These are phyloP conservation scores for Aspergillus felis DNA, from an alignment of 2,329 filamentous ascomycete genomes.

Conservation along the genomic window DNA sequence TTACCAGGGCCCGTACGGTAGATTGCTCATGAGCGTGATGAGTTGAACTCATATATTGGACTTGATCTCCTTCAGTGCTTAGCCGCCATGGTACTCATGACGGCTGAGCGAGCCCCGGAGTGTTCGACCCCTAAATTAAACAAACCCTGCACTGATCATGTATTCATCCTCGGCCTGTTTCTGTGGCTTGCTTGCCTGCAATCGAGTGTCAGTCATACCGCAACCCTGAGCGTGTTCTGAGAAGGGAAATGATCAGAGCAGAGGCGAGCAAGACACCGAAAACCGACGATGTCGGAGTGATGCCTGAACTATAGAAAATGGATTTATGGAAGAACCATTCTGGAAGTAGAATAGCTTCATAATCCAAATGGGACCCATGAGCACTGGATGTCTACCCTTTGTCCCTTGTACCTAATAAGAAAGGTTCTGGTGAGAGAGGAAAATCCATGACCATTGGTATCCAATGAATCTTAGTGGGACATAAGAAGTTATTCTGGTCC, in stretches of 20 bases:
- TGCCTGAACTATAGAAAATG: neutral
- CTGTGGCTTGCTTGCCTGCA: neutral
- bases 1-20: neutral
- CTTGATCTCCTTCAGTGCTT: neutral
- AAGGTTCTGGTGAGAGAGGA: too few species aligned
- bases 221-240: neutral
- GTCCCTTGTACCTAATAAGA: too few species aligned
- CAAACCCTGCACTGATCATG: neutral
- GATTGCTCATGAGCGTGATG: neutral
- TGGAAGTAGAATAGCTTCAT: neutral
- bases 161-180: neutral
- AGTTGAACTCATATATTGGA: neutral
- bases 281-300: neutral
- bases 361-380: neutral
- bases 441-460: too few species aligned
- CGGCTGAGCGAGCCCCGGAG: neutral
- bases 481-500: neutral
- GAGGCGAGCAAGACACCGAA: neutral
- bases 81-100: neutral
- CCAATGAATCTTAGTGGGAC: neutral
- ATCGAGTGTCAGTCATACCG: neutral
- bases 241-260: neutral
- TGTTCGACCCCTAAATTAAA: neutral
- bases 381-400: neutral
- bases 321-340: neutral